Evolutionary conservation across 1,284 basidiomycete genomes (phyloP).

Genomic region (Cutaneotrichosporon sp.): DNA sequence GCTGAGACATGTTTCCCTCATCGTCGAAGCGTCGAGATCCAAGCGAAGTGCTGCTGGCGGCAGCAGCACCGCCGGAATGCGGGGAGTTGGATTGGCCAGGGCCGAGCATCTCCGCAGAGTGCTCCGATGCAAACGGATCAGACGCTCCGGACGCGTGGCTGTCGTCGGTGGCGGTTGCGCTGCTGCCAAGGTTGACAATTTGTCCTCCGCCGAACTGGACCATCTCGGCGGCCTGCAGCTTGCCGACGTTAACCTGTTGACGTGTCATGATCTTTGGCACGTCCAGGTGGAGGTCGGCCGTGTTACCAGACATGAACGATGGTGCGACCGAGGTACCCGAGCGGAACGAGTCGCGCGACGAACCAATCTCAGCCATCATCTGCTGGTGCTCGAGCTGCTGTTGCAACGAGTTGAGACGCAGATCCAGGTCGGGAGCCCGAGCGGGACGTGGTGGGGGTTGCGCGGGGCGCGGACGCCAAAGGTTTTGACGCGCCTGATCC

Average conservation of each 20-base stretch:
- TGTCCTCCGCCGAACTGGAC: slow-evolving; percentile 34
- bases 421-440: slow-evolving; percentile 46
- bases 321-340: slow-evolving; percentile 36
- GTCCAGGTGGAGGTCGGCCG: slow-evolving; percentile 43
- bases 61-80: slow-evolving; percentile 8
- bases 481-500: slow-evolving; percentile 41
- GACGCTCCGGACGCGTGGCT: background rate
- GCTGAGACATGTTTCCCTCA: slow-evolving; percentile 20
- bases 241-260: slow-evolving; percentile 44
- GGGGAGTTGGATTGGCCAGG: background rate
- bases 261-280: slow-evolving; percentile 48
- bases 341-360: slow-evolving; percentile 32
- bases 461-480: slow-evolving; percentile 24
- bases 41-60: slow-evolving; percentile 9
- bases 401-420: slow-evolving; percentile 31
- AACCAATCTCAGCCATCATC: slow-evolving; percentile 4
- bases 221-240: slow-evolving; percentile 46
- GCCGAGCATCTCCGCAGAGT: slow-evolving; percentile 4
- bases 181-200: background rate
- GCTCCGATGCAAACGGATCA: slow-evolving; percentile 14
- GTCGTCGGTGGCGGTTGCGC: background rate
- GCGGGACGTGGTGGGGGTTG: slow-evolving; percentile 38
- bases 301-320: slow-evolving; percentile 43
- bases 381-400: slow-evolving; percentile 1
- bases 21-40: slow-evolving; percentile 23